These are phyloP conservation scores for Berkeleyomyces basicola DNA, from an alignment of 2,329 filamentous ascomycete genomes.

Conservation along the genomic window DNA sequence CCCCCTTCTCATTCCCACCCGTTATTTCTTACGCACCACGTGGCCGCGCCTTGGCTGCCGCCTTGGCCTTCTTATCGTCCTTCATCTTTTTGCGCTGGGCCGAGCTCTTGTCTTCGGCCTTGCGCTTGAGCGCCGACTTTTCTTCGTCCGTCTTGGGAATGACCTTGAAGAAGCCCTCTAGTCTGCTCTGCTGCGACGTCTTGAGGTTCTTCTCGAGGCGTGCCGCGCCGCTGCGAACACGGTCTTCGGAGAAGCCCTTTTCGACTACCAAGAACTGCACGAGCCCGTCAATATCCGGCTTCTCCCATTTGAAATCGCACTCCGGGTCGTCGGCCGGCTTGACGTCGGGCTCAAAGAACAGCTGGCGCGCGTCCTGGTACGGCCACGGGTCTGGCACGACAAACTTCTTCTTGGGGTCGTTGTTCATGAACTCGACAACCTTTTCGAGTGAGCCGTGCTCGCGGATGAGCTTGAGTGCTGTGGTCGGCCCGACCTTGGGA, in stretches of 20 bases:
- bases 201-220: constrained; percentile 82
- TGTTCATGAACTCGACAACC: constrained; percentile 65
- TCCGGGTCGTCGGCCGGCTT: constrained; percentile 64
- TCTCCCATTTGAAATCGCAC: constrained; percentile 97
- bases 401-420: constrained; percentile 64
- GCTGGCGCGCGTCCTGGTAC: constrained; percentile 72
- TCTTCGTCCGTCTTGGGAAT: constrained; percentile 76
- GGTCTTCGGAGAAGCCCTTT: constrained; percentile 93
- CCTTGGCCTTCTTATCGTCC: constrained; percentile 89
- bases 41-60: constrained; percentile 74
- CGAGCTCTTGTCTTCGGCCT: constrained; percentile 80
- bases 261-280: constrained; percentile 81
- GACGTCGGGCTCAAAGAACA: constrained; percentile 88
- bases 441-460: constrained; percentile 80
- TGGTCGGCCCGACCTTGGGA: constrained; percentile 82
- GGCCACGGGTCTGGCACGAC: constrained; percentile 93
- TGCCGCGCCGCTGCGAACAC: constrained; percentile 63
- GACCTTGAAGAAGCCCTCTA: constrained; percentile 96
- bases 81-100: constrained; percentile 93
- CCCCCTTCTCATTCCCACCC: background rate
- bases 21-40: constrained; percentile 36
- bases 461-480: constrained; percentile 83
- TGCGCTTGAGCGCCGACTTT: constrained; percentile 73
- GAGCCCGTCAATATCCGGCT: constrained; percentile 76
- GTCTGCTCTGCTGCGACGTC: constrained; percentile 70